Percentiles rank a stretch among this genome's conserved stretches.
These are phyloP conservation scores for Liquidambar formosana DNA, from an alignment of 164 flowering plant genomes.

Conservation along the genomic window DNA sequence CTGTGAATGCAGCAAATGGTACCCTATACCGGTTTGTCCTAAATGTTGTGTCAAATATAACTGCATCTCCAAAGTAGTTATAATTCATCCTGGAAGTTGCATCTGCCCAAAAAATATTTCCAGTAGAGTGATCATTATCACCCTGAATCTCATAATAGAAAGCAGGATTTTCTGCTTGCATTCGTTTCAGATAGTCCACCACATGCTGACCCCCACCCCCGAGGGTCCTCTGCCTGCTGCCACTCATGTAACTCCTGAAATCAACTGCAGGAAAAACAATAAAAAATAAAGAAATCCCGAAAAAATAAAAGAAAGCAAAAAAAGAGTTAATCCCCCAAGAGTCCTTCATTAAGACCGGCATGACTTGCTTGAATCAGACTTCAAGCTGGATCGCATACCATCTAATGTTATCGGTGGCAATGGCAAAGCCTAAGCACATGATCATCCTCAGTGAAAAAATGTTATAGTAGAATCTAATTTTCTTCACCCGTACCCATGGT, in stretches of 20 bases:
- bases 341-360: no score
- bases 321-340: no score
- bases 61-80: constrained; percentile 40
- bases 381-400: no score
- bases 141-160: constrained; percentile 41
- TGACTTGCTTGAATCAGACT: no score
- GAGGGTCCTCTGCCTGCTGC: constrained; percentile 34
- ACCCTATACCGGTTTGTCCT: constrained; percentile 27
- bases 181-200: constrained; percentile 43
- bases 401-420: no score
- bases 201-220: constrained; percentile 42
- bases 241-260: constrained; percentile 26
- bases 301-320: no score
- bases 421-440: no score
- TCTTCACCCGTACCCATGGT: no score
- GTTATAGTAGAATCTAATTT: no score
- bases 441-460: no score
- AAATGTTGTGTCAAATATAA: constrained; percentile 38
- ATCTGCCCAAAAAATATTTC: constrained; percentile 47
- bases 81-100: constrained; percentile 38
- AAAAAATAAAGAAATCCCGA: background rate
- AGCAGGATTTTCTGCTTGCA: constrained; percentile 42
- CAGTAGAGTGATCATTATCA: constrained; percentile 25
- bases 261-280: constrained; percentile 3
- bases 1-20: constrained; percentile 42